Base-by-base conservation (phyloP, 2,329 filamentous ascomycete genomes). In the Fusarium secorum region DNA sequence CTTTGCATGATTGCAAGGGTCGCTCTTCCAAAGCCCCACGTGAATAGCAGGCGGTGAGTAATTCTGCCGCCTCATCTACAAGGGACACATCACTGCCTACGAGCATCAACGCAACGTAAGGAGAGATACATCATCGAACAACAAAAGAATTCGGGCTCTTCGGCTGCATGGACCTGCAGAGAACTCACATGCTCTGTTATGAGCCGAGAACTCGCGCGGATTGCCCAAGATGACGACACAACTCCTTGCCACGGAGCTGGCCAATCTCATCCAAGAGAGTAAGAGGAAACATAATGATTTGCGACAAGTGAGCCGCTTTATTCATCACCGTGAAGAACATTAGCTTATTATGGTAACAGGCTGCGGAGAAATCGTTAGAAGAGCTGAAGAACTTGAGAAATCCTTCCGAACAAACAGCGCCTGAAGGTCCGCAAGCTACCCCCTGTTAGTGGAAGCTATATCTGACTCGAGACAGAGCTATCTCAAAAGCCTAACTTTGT, bases 251-350 rank as follows among this genome's bases (percentile, higher is more conserved):
- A 91, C 93, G 64, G 95, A 98, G 87, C 89, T 98, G 80, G 89
- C 91, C 78, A 97, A 93, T 83, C 89, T 98, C 80, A 91, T 97
- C 76, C 93, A 97, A 81, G 96, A 99, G 85, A 96, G 95, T 79
- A 98, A 97, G 83, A 89, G 95, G 77, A 98, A 97, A 83, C 92
- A 98, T 81, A 89, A 92, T 74, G 96, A 98, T 77, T 86, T 99
- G 57, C 90, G 93, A 84, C 93, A 92, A 87, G 92, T 91, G 83
- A 76, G 87, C 81, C 62, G 26, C 38, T 42, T 42, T 45, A 13
- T 24, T 32, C 44, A 9, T 39, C 26, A 4, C 3, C 15, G 7
- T 38, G 8, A 42, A 13, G 8, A n/a, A 22, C 18, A 10, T 22
- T 24, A 36, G 54, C 66, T 64, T 44, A 68, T 41, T 3, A 33